Evolutionary conservation across 495 filamentous ascomycete genomes (phyloP).

Genomic region (Podospora australis): DNA sequence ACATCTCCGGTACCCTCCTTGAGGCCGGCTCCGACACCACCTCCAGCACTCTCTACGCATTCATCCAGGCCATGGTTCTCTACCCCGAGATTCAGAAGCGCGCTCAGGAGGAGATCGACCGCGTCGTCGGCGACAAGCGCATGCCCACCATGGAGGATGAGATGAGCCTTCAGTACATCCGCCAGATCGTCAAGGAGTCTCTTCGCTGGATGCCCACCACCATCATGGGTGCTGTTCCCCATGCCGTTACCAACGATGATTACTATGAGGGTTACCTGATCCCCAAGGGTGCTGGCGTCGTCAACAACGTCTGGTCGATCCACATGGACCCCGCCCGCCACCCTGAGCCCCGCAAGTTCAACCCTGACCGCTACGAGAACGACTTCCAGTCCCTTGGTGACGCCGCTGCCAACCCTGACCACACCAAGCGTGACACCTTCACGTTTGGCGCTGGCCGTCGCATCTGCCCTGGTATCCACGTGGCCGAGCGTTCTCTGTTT

Average conservation of each 20-base stretch:
- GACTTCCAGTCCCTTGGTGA: slow-evolving; percentile 24
- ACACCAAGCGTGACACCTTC: slow-evolving; percentile 36
- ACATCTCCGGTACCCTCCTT: slow-evolving; percentile 47
- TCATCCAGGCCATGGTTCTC: slow-evolving; percentile 52
- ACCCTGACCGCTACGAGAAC: slow-evolving; percentile 26
- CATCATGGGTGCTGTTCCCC: slow-evolving; percentile 48
- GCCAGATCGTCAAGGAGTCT: slow-evolving; percentile 47
- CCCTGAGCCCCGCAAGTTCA: slow-evolving; percentile 32
- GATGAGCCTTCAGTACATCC: slow-evolving; percentile 45
- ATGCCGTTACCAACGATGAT: slow-evolving; percentile 48
- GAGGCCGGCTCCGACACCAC: slow-evolving; percentile 55
- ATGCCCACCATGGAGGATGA: slow-evolving; percentile 48
- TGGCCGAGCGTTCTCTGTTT: slow-evolving; percentile 54
- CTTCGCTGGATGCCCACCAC: slow-evolving; percentile 56
- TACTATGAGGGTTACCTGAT: slow-evolving; percentile 44
- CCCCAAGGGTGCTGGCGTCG: slow-evolving; percentile 41
- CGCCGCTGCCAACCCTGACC: slow-evolving; percentile 29
- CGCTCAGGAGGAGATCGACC: slow-evolving; percentile 51
- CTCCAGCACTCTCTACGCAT: slow-evolving; percentile 45
- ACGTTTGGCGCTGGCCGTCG: slow-evolving; percentile 55
- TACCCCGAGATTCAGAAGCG: slow-evolving; percentile 43
- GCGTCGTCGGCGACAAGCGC: slow-evolving; percentile 42
- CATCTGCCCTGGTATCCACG: slow-evolving; percentile 51
- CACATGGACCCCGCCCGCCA: slow-evolving; percentile 30
- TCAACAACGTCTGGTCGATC: slow-evolving; percentile 46